Conservation (phyloP, 2,329 filamentous ascomycete genomes). For the Mycosphaerelloides madeirae region DNA sequence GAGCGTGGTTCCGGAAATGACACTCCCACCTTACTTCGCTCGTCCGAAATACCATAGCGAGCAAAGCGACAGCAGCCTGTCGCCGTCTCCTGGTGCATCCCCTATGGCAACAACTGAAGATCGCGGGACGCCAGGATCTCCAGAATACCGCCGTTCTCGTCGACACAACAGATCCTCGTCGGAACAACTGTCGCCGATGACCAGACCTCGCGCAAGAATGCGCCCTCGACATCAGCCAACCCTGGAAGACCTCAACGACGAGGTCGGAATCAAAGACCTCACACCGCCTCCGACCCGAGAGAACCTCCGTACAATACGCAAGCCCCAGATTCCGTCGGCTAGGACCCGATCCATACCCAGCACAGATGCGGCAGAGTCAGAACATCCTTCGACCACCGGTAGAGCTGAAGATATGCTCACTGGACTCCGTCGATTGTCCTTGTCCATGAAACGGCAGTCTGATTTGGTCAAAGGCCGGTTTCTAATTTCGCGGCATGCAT, state of each 20-base stretch:
- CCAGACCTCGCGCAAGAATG: conserved; percentile 5
- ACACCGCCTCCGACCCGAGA: not conserved
- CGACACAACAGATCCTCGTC: conserved; percentile 19
- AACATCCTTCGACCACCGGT: too few relatives aligned
- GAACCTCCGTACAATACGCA: not conserved
- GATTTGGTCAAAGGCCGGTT: too few relatives aligned
- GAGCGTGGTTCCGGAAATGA: conserved; percentile 14
- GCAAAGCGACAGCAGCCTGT: conserved; percentile 9
- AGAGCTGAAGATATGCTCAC: conserved; percentile 31
- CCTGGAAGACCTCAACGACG: conserved; percentile 4
- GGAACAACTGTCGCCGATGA: conserved; percentile 17
- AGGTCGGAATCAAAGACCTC: not conserved
- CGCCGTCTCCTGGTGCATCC: conserved; percentile 7
- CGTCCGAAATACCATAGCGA: conserved; percentile 4
- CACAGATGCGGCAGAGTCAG: too few relatives aligned
- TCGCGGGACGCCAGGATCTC: not conserved
- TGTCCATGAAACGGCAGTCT: not conserved
- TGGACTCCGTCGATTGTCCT: conserved; percentile 6
- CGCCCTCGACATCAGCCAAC: conserved; percentile 1
- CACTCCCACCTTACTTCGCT: conserved; percentile 15
- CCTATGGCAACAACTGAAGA: conserved; percentile 5
- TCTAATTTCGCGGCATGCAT: too few relatives aligned
- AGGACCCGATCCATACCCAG: too few relatives aligned
- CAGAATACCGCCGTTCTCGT: not conserved
- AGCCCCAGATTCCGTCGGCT: too few relatives aligned